phyloP scores from a whole-genome alignment of 2,329 filamentous ascomycete genomes.

The Monosporascus sp. region DNA sequence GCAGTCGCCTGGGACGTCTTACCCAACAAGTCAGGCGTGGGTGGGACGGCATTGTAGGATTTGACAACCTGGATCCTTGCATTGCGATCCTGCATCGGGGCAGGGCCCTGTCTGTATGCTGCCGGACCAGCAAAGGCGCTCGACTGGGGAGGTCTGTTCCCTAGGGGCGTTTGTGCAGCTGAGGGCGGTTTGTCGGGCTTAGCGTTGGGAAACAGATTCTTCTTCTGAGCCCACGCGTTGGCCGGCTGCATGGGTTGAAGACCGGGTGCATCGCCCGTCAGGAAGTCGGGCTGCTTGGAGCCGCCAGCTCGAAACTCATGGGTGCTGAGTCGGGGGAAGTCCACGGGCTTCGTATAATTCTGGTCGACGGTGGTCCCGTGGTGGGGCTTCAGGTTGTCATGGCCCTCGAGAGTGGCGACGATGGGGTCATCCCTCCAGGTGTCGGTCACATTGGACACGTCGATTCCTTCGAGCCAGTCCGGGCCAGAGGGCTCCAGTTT shows the following conservation, averaged over 20 bases:
- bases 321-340: constrained; percentile 7
- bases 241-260: constrained; percentile 5
- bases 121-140: neutral
- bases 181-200: constrained; percentile 7
- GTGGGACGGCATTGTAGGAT: constrained; percentile 1
- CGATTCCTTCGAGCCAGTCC: constrained; percentile 8
- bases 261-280: constrained; percentile 9
- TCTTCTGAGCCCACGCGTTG: constrained; percentile 18
- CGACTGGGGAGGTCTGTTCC: neutral
- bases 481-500: constrained; percentile 18
- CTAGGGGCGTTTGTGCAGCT: constrained; percentile 9
- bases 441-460: neutral
- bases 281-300: constrained; percentile 12
- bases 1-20: constrained; percentile 9
- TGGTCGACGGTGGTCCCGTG: neutral
- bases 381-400: neutral
- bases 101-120: neutral
- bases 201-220: constrained; percentile 21
- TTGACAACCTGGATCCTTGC: neutral
- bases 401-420: neutral
- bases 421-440: constrained; percentile 8
- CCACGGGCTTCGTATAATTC: constrained; percentile 5
- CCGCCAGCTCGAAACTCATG: constrained; percentile 14
- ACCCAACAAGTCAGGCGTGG: constrained; percentile 7
- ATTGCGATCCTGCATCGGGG: neutral